Base-by-base conservation (phyloP, 2,329 filamentous ascomycete species). In the Lojkania enalia region DNA sequence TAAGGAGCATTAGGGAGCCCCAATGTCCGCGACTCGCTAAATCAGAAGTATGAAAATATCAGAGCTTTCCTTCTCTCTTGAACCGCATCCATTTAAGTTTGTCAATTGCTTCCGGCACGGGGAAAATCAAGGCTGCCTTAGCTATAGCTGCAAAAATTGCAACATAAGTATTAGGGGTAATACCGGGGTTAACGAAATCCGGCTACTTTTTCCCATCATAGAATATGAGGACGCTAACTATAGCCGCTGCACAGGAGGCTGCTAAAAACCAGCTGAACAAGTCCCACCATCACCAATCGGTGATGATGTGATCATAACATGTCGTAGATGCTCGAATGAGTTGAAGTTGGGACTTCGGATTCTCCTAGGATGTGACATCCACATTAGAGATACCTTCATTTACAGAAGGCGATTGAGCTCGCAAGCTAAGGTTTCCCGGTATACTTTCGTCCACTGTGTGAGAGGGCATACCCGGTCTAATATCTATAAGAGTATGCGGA, bases 41-140 rank as follows among this genome's bases (percentile, higher is more conserved):
- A 23, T 61, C 57, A 16, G 43, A 57, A 0, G 47, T 18, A 11
- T 45, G 32, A 7, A 58, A 55, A 27, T 55, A 51, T 40, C 44
- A 51, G 3, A 58, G 29, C 1, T 39, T 48, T 4, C 37, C 38
- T 12, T 48, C 46, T 3, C 46, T 25, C 14, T 40, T 35, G 12
- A 60, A 57, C 55, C 53, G 58, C 13, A 55, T 33, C 58, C 57
- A 58, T 21, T 60, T 60, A n/a, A 60, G 39, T 35, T 60, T 55
- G 6, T 55, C 55, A 38, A 60, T 54, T 1, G 55, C 51, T 31
- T 59, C 52, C 3, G 53, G 53, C 2, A 58, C 42, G 2, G 57
- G 52, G 4, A 60, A 18, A 25, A 60, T 48, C 13, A 60, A 20
- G 1, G 57, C 53, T 25, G 57, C 49, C 15, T 57, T 60, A 3